These are phyloP conservation scores for Aspergillus viridinutans DNA, from an alignment of 2,329 filamentous ascomycete species.

Conservation along the genomic window DNA sequence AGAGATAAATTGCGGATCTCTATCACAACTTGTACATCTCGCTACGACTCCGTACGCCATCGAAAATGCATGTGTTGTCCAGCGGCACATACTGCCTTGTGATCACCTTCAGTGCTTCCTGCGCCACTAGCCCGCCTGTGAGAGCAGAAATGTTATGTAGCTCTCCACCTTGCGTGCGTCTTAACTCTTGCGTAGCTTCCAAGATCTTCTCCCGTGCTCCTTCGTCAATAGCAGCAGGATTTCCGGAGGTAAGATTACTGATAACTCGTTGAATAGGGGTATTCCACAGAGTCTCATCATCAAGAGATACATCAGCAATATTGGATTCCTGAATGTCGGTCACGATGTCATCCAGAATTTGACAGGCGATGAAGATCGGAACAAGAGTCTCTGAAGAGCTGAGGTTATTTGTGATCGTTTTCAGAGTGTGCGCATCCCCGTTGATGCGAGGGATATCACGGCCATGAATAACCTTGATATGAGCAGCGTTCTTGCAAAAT, in stretches of 20 bases:
- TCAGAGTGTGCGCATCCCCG: slow-evolving; percentile 38
- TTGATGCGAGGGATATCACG: slow-evolving; percentile 50
- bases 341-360: slow-evolving; percentile 41
- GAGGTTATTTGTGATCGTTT: slow-evolving; percentile 37
- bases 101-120: slow-evolving; percentile 83
- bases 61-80: slow-evolving; percentile 61
- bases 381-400: slow-evolving; percentile 55
- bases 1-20: background rate
- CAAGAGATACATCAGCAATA: slow-evolving; percentile 21
- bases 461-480: slow-evolving; percentile 80
- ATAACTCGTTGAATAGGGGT: slow-evolving; percentile 27
- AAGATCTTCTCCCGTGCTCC: slow-evolving; percentile 48
- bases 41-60: slow-evolving; percentile 56
- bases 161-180: slow-evolving; percentile 75
- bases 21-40: slow-evolving; percentile 47
- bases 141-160: slow-evolving; percentile 88
- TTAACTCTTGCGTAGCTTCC: slow-evolving; percentile 61
- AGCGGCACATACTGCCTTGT: slow-evolving; percentile 64
- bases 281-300: slow-evolving; percentile 32
- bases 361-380: slow-evolving; percentile 66
- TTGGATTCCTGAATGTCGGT: slow-evolving; percentile 51
- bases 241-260: slow-evolving; percentile 31
- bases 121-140: slow-evolving; percentile 88
- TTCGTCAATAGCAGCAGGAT: slow-evolving; percentile 46
- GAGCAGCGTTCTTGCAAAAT: slow-evolving; percentile 93